phyloP scores from a whole-genome alignment of 768 basidiomycete species.

The Tricholoma sp. region DNA sequence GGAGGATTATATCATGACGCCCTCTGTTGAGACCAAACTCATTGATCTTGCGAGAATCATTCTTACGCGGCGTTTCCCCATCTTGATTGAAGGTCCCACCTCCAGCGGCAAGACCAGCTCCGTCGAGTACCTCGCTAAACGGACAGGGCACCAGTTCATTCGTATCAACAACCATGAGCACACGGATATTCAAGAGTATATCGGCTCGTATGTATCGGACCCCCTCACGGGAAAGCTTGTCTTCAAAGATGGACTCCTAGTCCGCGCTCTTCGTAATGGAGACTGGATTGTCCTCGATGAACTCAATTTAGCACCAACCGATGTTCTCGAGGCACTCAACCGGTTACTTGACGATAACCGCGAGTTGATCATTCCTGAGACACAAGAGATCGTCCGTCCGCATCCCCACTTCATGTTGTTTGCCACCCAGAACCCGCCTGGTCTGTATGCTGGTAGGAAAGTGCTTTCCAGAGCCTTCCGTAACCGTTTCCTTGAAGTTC shows the following conservation, averaged over 20 bases:
- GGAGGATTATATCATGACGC: conserved; percentile 90
- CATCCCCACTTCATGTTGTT: conserved; percentile 98
- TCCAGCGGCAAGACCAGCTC: conserved; percentile 98
- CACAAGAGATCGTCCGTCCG: conserved; percentile 88
- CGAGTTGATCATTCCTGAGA: conserved; percentile 92
- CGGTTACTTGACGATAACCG: conserved; percentile 96
- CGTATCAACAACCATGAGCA: conserved; percentile 99
- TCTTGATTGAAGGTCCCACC: conserved; percentile 96
- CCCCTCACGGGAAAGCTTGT: conserved; percentile 88
- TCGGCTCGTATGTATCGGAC: conserved; percentile 95
- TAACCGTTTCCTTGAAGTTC: conserved; percentile 95
- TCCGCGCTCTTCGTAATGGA: conserved; percentile 84
- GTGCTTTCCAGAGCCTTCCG: conserved; percentile 93
- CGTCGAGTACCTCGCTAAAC: conserved; percentile 88
- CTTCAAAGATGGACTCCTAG: conserved; percentile 91
- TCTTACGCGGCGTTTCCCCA: conserved; percentile 82
- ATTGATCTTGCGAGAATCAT: conserved; percentile 91
- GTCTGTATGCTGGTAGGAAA: conserved; percentile 92
- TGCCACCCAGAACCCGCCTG: conserved; percentile 97
- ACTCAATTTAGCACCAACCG: conserved; percentile 94
- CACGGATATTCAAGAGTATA: conserved; percentile 98
- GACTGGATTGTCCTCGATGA: conserved; percentile 99
- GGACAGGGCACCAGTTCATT: conserved; percentile 92
- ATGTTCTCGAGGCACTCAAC: conserved; percentile 96
- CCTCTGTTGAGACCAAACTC: conserved; percentile 93